phyloP scores from a whole-genome alignment of 352 stramenopile species.

The Pilasporangium apinafurcum region DNA sequence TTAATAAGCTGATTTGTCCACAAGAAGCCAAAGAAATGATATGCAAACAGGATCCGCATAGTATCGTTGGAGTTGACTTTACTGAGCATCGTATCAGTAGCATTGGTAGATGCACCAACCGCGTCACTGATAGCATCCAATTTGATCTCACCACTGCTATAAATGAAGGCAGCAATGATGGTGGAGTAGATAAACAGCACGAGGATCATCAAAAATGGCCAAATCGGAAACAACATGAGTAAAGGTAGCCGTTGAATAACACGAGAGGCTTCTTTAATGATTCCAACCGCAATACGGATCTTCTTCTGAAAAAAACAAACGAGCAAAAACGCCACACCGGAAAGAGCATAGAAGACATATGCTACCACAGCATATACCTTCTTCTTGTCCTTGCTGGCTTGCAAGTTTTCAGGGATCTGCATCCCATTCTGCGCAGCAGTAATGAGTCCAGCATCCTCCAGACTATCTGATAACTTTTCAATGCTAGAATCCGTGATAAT shows the following conservation, averaged over 20 bases:
- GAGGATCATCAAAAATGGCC: constrained; percentile 56
- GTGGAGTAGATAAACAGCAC: constrained; percentile 57
- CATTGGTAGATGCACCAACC: constrained; percentile 2
- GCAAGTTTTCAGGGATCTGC: constrained; percentile 42
- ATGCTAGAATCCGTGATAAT: constrained; percentile 53
- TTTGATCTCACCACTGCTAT: constrained; percentile 44
- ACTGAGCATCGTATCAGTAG: constrained; percentile 17
- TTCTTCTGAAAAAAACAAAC: constrained; percentile 84
- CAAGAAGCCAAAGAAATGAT: constrained; percentile 93
- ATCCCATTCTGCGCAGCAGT: constrained; percentile 32
- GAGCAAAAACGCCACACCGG: constrained; percentile 58
- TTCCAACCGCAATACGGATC: constrained; percentile 63
- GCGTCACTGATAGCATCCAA: constrained; percentile 23
- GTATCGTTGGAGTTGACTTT: constrained; percentile 43
- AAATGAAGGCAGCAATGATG: constrained; percentile 61
- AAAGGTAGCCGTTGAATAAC: constrained; percentile 54
- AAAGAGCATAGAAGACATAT: constrained; percentile 56
- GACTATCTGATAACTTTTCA: constrained; percentile 22
- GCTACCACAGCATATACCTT: constrained; percentile 52
- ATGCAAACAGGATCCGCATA: constrained; percentile 68
- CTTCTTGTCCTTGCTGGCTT: constrained; percentile 47
- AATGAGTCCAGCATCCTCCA: constrained; percentile 28
- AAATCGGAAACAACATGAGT: constrained; percentile 61
- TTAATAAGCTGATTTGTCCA: constrained; percentile 97
- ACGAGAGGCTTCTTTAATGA: constrained; percentile 73